Percentiles rank a stretch among this genome's conserved stretches.
These are phyloP conservation scores for Bruguiera sexangula DNA, from an alignment of 345 rosid species.

Conservation along the genomic window DNA sequence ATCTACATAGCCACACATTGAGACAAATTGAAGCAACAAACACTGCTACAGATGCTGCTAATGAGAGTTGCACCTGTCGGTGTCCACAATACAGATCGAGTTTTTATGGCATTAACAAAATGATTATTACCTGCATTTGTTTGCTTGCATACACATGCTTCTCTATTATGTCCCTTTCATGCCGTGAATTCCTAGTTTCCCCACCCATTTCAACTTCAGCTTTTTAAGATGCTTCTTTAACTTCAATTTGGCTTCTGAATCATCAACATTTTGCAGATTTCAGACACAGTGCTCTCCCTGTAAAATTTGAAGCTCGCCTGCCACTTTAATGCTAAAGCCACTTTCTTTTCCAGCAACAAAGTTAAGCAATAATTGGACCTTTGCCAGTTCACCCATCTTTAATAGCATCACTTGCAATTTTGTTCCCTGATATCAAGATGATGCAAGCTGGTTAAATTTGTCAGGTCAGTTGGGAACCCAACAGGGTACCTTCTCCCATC, in stretches of 20 bases:
- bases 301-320: neutral
- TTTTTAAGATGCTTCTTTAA: neutral
- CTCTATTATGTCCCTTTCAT: neutral
- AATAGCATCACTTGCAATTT: constrained; percentile 1
- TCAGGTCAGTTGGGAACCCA: neutral
- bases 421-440: constrained; percentile 1
- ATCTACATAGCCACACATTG: too few relatives aligned
- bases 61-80: too few relatives aligned
- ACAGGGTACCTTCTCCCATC: neutral
- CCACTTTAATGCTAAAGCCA: neutral
- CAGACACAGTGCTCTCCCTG: neutral
- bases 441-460: neutral
- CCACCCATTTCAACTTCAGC: neutral
- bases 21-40: too few relatives aligned
- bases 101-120: too few relatives aligned
- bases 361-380: neutral
- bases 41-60: too few relatives aligned
- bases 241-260: neutral
- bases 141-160: neutral
- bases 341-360: neutral
- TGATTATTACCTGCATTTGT: too few relatives aligned
- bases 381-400: neutral
- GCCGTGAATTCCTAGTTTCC: neutral
- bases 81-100: too few relatives aligned
- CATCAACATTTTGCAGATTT: neutral